These are phyloP conservation scores for Alternaria brassicae DNA, from an alignment of 2,329 filamentous ascomycete species.

Conservation along the genomic window DNA sequence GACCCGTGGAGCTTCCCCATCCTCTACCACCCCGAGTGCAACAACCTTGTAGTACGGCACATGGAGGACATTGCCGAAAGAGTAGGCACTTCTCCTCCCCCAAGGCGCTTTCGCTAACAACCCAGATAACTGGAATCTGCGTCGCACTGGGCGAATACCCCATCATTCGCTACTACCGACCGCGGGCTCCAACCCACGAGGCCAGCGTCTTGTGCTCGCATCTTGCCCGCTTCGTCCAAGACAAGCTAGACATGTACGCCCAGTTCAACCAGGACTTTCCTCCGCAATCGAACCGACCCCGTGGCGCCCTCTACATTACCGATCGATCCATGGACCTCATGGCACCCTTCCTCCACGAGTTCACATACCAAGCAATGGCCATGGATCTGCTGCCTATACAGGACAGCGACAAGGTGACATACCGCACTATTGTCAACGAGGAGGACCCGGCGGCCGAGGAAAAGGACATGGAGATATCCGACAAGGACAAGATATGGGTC, in stretches of 20 bases:
- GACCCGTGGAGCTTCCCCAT: conserved; percentile 96
- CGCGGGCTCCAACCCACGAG: conserved; percentile 77
- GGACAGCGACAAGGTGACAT: conserved; percentile 87
- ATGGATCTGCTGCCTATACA: conserved; percentile 89
- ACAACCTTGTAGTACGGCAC: conserved; percentile 80
- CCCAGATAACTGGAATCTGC: conserved; percentile 82
- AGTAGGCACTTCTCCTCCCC: conserved; percentile 57
- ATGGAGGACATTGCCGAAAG: conserved; percentile 88
- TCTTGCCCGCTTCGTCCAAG: conserved; percentile 87
- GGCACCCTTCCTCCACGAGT: conserved; percentile 89
- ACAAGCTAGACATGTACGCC: conserved; percentile 88
- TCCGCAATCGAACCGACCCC: conserved; percentile 76
- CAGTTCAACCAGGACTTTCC: conserved; percentile 86
- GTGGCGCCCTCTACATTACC: conserved; percentile 83
- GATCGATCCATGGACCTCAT: conserved; percentile 93
- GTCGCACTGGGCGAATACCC: conserved; percentile 94
- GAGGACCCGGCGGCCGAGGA: conserved; percentile 73
- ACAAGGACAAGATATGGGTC: conserved; percentile 94
- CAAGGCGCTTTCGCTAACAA: conserved; percentile 7
- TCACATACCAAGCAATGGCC: conserved; percentile 98
- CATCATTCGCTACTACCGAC: conserved; percentile 88
- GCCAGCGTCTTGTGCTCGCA: conserved; percentile 87
- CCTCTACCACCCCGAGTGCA: conserved; percentile 89
- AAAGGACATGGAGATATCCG: conserved; percentile 89
- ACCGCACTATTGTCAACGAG: conserved; percentile 79